Conservation (phyloP, 2,329 filamentous ascomycete species). For the Beauveria scarabaeidicola region DNA sequence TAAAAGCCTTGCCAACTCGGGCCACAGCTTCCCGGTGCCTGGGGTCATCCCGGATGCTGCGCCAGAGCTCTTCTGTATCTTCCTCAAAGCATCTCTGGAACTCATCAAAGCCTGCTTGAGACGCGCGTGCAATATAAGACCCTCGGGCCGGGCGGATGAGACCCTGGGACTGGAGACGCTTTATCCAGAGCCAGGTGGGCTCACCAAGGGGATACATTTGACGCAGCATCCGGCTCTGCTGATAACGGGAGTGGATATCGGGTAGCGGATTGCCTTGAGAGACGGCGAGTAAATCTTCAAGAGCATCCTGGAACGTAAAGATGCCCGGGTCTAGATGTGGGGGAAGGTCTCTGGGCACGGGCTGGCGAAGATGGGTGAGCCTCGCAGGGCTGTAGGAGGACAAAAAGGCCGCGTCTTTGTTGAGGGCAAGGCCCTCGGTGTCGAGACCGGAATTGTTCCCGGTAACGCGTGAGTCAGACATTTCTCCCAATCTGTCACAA, state of each 20-base stretch:
- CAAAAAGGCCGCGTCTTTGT: constrained; percentile 9
- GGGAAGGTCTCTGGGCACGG: constrained; percentile 36
- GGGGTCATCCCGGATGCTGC: constrained; percentile 13
- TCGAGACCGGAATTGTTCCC: background rate
- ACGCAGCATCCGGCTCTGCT: constrained; percentile 28
- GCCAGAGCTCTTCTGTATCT: constrained; percentile 22
- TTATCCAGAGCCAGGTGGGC: constrained; percentile 34
- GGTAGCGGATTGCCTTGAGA: constrained; percentile 34
- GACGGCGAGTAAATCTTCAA: constrained; percentile 47
- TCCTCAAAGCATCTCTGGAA: constrained; percentile 25
- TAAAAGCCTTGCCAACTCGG: constrained; percentile 12
- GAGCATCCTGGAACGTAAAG: constrained; percentile 49
- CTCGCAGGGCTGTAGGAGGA: constrained; percentile 38
- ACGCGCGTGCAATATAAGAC: constrained; percentile 23
- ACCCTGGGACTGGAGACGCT: constrained; percentile 28
- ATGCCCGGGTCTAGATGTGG: constrained; percentile 25
- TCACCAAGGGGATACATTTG: constrained; percentile 32
- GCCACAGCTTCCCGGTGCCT: constrained; percentile 12
- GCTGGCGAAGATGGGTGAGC: constrained; percentile 38
- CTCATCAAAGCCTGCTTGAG: constrained; percentile 19
- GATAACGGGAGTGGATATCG: constrained; percentile 28
- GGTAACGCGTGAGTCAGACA: background rate
- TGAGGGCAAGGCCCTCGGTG: constrained; percentile 15
- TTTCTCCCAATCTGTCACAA: background rate
- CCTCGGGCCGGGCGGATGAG: constrained; percentile 16